Conservation (phyloP, 495 filamentous ascomycete genomes). For the Pseudevernia furfuracea region DNA sequence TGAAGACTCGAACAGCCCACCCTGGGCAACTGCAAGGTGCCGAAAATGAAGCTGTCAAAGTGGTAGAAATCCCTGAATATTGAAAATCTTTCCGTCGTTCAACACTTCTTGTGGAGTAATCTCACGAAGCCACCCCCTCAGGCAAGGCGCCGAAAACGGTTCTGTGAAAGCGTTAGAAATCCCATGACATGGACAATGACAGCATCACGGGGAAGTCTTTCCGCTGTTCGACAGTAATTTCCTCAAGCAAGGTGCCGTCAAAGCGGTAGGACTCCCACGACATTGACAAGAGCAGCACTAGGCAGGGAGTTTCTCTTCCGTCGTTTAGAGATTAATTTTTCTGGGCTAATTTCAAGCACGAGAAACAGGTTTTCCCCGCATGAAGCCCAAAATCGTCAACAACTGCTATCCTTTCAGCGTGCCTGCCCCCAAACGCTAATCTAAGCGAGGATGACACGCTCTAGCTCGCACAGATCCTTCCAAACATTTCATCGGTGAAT, state of each 20-base stretch:
- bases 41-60: not conserved
- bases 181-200: no score
- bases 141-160: not conserved
- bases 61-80: no score
- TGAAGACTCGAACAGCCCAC: not conserved
- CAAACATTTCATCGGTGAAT: not conserved
- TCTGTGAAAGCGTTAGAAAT: no score
- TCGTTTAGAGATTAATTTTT: not conserved
- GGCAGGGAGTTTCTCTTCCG: not conserved
- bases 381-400: not conserved
- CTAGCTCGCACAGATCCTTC: constrained; percentile 4
- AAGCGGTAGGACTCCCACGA: not conserved
- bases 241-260: no score
- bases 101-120: not conserved
- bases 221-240: no score
- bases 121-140: no score
- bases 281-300: not conserved
- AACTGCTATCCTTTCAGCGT: not conserved
- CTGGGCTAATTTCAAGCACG: not conserved
- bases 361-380: not conserved
- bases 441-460: constrained; percentile 7
- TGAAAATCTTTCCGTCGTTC: no score
- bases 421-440: not conserved
- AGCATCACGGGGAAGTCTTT: no score
- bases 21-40: not conserved